phyloP scores from a whole-genome alignment of 306 rosid genomes.

The Citrullus amarus region DNA sequence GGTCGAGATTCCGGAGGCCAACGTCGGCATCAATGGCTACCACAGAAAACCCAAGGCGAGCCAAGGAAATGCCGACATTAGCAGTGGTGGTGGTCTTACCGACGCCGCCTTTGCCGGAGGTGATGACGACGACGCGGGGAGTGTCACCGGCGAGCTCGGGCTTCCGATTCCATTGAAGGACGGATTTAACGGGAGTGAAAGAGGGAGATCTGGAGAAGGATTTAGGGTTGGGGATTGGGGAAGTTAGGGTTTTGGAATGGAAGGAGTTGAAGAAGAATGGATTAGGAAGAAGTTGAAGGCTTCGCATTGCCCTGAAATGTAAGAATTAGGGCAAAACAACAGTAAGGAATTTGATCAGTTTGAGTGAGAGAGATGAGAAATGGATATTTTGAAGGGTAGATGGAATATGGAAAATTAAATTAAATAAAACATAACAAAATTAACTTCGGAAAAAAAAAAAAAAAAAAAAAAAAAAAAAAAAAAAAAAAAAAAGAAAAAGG shows the following conservation, averaged over 20 bases:
- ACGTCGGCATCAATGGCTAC: conserved; percentile 96
- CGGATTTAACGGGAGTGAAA: conserved; percentile 16
- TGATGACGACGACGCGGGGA: conserved; percentile 84
- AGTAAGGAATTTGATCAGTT: not conserved
- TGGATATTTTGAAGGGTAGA: not conserved
- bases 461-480: too few relatives aligned
- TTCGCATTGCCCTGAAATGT: conserved; percentile 27
- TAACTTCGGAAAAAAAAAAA: not conserved
- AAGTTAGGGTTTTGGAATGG: conserved; percentile 24
- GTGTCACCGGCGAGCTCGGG: conserved; percentile 84
- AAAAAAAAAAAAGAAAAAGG: not conserved
- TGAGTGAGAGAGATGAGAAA: not conserved
- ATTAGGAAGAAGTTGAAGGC: conserved; percentile 22
- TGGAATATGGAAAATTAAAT: too few relatives aligned
- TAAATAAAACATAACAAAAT: not conserved
- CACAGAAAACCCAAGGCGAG: conserved; percentile 86
- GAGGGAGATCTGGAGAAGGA: conserved; percentile 7
- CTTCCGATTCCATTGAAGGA: conserved; percentile 86
- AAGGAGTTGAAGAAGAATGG: conserved; percentile 6
- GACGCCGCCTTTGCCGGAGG: conserved; percentile 92
- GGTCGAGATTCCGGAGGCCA: conserved; percentile 96
- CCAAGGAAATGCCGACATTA: conserved; percentile 85
- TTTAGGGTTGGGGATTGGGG: conserved; percentile 13
- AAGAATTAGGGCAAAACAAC: conserved; percentile 1
- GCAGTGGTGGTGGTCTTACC: conserved; percentile 95